Base-by-base conservation (phyloP, 2,329 filamentous ascomycete genomes). In the Colletotrichum scovillei region DNA sequence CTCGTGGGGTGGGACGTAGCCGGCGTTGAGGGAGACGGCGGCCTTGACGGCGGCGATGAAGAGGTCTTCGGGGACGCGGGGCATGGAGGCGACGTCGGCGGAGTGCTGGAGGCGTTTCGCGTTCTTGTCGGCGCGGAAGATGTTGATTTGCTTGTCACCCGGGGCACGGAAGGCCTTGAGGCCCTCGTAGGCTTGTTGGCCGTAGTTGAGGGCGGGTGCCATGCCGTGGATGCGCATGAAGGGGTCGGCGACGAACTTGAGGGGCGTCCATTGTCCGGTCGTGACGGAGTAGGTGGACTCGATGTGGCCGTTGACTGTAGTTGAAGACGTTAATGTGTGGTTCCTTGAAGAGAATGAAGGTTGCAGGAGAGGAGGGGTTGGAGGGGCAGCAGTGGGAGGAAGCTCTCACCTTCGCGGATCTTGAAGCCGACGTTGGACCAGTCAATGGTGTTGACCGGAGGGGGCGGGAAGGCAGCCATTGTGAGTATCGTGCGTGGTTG, bases 151-250 rank as follows among this genome's bases (percentile, higher is more conserved):
- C 73, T 87, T 81, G 82, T 93, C 90, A 71, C 89, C 86, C 22
- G 95, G 93, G 2, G 88, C 87, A 75, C 96, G 95, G 89, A 98
- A 98, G 68, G 96, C 95, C 84, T 98, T 98, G 82, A 98, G 91
- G n/a, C 97, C 97, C 83, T 99, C 97, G 87, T 97, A 99, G 79
- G 95, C 96, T 86, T 98, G 97, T 81, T 98, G 95, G 72, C 96
- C 95, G 83, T 99, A 99, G 88, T 99, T 99, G 76, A 98, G 90
- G 56, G 92, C 96, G 0, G 97, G 95, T 0, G 95, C 92, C 94
- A 99, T 97, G 83, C 96, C 97, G 84, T 98, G 96, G 80, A 98
- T 92, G 76, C 92, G 92, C 78, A 98, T 90, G 86, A 89, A 95
- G 7, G 96, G 96, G 78, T 96, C 94, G 74, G 90, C 84, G 74